These are phyloP conservation scores for Taphrina communis DNA, from an alignment of 1,139 yeast species.

Conservation along the genomic window DNA sequence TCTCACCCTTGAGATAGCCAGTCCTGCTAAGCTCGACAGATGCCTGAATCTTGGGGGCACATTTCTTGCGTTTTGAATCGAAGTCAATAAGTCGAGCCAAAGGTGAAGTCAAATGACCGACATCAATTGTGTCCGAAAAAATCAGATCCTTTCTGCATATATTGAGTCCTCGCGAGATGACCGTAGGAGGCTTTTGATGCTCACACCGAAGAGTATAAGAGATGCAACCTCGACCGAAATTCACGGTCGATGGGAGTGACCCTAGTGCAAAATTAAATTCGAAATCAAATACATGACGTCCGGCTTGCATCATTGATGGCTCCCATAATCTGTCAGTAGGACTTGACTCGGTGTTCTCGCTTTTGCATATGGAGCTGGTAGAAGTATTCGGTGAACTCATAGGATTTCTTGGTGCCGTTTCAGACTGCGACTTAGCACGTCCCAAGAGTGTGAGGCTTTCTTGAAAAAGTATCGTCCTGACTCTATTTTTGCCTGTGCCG, in stretches of 20 bases:
- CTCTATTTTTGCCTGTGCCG: constrained; percentile 45
- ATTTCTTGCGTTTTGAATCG: constrained; percentile 23
- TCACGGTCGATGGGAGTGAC: constrained; percentile 73
- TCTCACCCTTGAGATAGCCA: constrained; percentile 36
- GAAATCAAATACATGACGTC: constrained; percentile 88
- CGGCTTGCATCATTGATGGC: constrained; percentile 58
- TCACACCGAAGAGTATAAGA: constrained; percentile 67
- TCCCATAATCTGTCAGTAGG: background rate
- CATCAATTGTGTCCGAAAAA: constrained; percentile 75
- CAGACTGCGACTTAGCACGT: background rate
- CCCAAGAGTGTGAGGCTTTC: constrained; percentile 20
- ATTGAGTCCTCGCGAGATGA: constrained; percentile 44
- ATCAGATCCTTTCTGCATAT: constrained; percentile 58
- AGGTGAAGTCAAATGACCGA: constrained; percentile 67
- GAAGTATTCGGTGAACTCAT: background rate
- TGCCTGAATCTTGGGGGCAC: constrained; percentile 17
- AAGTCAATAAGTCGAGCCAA: constrained; percentile 11
- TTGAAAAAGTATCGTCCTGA: constrained; percentile 18
- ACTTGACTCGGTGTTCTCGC: background rate
- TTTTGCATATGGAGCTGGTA: background rate
- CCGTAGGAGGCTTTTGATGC: constrained; percentile 53
- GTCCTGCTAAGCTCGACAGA: constrained; percentile 20
- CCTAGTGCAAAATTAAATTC: constrained; percentile 75
- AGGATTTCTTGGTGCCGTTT: background rate
- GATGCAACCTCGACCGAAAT: constrained; percentile 86